These are phyloP conservation scores for Apiospora hydei DNA, from an alignment of 2,329 filamentous ascomycete species.

Conservation along the genomic window DNA sequence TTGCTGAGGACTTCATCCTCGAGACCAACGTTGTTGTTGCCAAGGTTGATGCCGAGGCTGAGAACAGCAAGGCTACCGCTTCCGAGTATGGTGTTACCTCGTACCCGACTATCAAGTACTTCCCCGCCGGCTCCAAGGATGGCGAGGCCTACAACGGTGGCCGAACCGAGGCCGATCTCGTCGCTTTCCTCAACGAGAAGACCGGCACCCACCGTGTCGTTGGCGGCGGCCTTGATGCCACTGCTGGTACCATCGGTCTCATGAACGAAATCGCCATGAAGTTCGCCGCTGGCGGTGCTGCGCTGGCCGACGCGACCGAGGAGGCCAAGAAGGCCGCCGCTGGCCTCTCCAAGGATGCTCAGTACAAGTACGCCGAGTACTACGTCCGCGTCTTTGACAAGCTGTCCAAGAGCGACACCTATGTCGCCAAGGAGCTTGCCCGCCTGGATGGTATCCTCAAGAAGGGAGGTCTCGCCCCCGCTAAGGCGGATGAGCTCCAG, in stretches of 20 bases:
- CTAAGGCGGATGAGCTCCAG: slow-evolving; percentile 89
- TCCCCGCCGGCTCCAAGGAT: slow-evolving; percentile 82
- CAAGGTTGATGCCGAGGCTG: slow-evolving; percentile 93
- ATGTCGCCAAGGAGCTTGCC: slow-evolving; percentile 84
- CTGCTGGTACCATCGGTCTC: slow-evolving; percentile 81
- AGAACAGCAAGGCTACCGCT: slow-evolving; percentile 80
- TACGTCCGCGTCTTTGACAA: slow-evolving; percentile 93
- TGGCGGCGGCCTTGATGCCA: slow-evolving; percentile 80
- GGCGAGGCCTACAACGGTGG: slow-evolving; percentile 75
- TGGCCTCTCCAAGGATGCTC: slow-evolving; percentile 65
- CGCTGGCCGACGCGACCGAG: slow-evolving; percentile 68
- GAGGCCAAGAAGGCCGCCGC: slow-evolving; percentile 77
- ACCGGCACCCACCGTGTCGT: slow-evolving; percentile 83
- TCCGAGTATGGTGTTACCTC: slow-evolving; percentile 79
- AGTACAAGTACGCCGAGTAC: slow-evolving; percentile 87
- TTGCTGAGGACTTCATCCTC: slow-evolving; percentile 80
- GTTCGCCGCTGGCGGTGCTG: slow-evolving; percentile 67
- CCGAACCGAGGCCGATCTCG: slow-evolving; percentile 77
- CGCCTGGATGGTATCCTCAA: slow-evolving; percentile 80
- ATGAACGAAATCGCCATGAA: slow-evolving; percentile 80
- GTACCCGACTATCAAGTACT: slow-evolving; percentile 99
- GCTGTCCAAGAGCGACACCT: slow-evolving; percentile 77
- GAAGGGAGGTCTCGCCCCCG: slow-evolving; percentile 84
- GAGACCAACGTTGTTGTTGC: slow-evolving; percentile 85
- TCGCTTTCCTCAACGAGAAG: slow-evolving; percentile 87